phyloP scores from a whole-genome alignment of 176 grass and related monocot genomes.

The Areca catechu region DNA sequence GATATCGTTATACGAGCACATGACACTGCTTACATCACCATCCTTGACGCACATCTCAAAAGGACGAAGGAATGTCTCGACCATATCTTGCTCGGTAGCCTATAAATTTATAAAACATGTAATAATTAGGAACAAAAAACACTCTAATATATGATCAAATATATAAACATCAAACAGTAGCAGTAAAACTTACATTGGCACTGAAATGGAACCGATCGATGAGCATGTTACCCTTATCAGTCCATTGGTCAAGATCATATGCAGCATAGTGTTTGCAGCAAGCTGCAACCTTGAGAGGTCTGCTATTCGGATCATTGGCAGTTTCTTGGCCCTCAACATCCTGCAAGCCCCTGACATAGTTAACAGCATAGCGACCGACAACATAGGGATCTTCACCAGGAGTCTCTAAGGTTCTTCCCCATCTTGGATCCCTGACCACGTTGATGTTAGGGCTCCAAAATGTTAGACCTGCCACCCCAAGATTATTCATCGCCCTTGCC shows the following conservation, averaged over 20 bases:
- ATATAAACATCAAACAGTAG: too few relatives aligned
- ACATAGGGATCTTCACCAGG: slow-evolving; percentile 63
- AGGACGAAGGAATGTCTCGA: slow-evolving; percentile 63
- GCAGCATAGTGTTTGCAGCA: slow-evolving; percentile 78
- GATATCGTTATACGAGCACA: slow-evolving; percentile 64
- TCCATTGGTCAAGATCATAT: slow-evolving; percentile 68
- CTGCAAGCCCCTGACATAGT: slow-evolving; percentile 61
- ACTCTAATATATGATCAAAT: too few relatives aligned
- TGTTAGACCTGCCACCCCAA: slow-evolving; percentile 55
- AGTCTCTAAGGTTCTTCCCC: slow-evolving; percentile 72
- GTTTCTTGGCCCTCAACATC: slow-evolving; percentile 3
- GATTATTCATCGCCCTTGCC: slow-evolving; percentile 17
- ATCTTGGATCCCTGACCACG: slow-evolving; percentile 59
- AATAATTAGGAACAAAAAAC: too few relatives aligned
- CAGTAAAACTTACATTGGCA: slow-evolving; percentile 17
- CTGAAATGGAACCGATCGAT: slow-evolving; percentile 34
- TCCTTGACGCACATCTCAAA: slow-evolving; percentile 62
- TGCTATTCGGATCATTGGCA: too few relatives aligned
- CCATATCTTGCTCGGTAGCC: slow-evolving; percentile 51
- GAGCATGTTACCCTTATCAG: slow-evolving; percentile 8
- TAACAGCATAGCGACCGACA: slow-evolving; percentile 35
- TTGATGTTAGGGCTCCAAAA: slow-evolving; percentile 80
- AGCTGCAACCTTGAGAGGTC: slow-evolving; percentile 37
- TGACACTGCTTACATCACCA: slow-evolving; percentile 43
- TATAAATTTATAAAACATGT: background rate